Percentiles rank a stretch among this genome's conserved stretches.
These are phyloP conservation scores for Themeda triandra DNA, from an alignment of 176 grass and related monocot genomes.

Conservation along the genomic window DNA sequence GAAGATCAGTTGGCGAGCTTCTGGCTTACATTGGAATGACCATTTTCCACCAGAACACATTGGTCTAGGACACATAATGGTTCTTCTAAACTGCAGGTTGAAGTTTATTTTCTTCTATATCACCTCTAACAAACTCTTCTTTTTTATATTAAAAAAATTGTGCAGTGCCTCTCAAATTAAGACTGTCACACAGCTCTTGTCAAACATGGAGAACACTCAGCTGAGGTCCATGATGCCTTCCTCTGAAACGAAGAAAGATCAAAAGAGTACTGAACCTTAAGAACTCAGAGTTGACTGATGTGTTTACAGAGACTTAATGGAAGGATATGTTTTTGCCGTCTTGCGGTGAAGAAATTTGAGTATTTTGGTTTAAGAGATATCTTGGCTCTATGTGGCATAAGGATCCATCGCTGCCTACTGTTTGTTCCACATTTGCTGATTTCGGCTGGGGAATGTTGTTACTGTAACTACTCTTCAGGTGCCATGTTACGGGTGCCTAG, in stretches of 20 bases:
- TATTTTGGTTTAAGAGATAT: not conserved
- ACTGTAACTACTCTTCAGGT: not conserved
- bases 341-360: not conserved
- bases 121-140: slow-evolving; percentile 12
- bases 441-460: not conserved
- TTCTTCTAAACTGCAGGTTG: not conserved
- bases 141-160: not conserved
- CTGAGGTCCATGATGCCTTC: slow-evolving; percentile 39
- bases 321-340: not conserved
- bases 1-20: not conserved
- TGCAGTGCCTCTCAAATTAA: slow-evolving; percentile 74
- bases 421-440: not conserved
- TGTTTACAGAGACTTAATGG: not conserved
- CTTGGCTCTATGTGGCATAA: not conserved
- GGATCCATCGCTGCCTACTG: not conserved
- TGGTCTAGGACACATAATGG: not conserved
- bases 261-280: slow-evolving; percentile 26
- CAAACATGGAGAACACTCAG: slow-evolving; percentile 80
- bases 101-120: slow-evolving; percentile 3
- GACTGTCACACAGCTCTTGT: slow-evolving; percentile 67
- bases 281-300: slow-evolving; percentile 22
- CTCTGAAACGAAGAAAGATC: slow-evolving; percentile 5
- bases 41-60: not conserved
- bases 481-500: not conserved
- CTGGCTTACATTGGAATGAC: not conserved